Evolutionary conservation across 805 yeast species (phyloP).

Genomic region (Saccharomycopsis microspora): DNA sequence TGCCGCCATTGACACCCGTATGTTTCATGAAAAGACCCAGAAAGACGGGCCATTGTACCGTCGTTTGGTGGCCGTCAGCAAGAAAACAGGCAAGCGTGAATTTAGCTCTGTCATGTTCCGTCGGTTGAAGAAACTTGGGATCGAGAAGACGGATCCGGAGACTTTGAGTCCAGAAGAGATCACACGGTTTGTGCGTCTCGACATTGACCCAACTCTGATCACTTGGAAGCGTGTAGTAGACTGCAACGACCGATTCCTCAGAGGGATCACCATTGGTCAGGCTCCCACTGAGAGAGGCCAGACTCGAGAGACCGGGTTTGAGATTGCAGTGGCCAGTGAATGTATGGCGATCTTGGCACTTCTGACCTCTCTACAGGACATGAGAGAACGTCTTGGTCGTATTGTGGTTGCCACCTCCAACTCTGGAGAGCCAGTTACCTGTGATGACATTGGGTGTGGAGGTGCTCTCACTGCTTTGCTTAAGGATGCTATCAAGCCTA

Average conservation of each 20-base stretch:
- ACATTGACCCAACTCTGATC: constrained; percentile 69
- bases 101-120: constrained; percentile 60
- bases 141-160: constrained; percentile 59
- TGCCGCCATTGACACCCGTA: constrained; percentile 80
- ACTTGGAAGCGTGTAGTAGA: constrained; percentile 81
- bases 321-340: constrained; percentile 77
- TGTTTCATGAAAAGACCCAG: constrained; percentile 74
- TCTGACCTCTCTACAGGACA: constrained; percentile 55
- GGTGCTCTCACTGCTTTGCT: constrained; percentile 77
- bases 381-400: constrained; percentile 64
- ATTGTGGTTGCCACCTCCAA: constrained; percentile 65
- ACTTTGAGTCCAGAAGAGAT: constrained; percentile 62
- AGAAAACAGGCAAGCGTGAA: constrained; percentile 49
- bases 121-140: constrained; percentile 59
- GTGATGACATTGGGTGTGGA: constrained; percentile 78
- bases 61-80: constrained; percentile 60
- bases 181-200: constrained; percentile 51
- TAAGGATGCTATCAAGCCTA: constrained; percentile 77
- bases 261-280: constrained; percentile 72
- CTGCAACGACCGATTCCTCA: constrained; percentile 68
- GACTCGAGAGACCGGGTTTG: constrained; percentile 67
- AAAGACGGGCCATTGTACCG: constrained; percentile 59
- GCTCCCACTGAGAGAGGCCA: constrained; percentile 74
- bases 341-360: constrained; percentile 79
- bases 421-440: constrained; percentile 63